Percentiles rank a stretch among this genome's conserved stretches.
Conservation (phyloP, 2,329 filamentous ascomycete genomes). For the Colletotrichum ledebouriae region DNA sequence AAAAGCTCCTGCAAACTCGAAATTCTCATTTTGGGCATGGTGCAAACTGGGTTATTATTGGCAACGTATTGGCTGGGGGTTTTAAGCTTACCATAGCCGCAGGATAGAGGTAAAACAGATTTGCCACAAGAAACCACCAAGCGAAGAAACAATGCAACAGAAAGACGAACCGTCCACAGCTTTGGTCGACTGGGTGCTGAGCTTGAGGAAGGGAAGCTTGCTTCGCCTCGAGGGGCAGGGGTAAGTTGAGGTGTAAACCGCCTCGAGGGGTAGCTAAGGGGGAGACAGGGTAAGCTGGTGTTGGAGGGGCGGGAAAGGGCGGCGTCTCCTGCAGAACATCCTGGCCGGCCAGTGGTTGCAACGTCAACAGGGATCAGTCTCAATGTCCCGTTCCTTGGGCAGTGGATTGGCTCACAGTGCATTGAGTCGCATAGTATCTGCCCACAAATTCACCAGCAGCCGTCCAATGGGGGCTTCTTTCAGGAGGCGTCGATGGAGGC, state of each 20-base stretch:
- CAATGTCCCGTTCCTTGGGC: constrained; percentile 30
- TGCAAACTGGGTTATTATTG: constrained; percentile 3
- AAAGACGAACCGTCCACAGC: not conserved
- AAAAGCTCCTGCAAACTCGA: too few relatives aligned
- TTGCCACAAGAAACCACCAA: constrained; percentile 11
- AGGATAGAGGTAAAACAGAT: constrained; percentile 10
- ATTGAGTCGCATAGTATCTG: constrained; percentile 37
- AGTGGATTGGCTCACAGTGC: constrained; percentile 33
- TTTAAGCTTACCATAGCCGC: constrained; percentile 19
- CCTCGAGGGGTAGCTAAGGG: constrained; percentile 3
- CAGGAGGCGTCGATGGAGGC: constrained; percentile 11
- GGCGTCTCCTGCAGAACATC: constrained; percentile 41
- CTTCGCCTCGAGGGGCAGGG: constrained; percentile 6
- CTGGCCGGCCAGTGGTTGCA: constrained; percentile 31
- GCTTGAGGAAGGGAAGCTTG: not conserved
- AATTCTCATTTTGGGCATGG: not conserved
- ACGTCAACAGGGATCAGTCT: constrained; percentile 29
- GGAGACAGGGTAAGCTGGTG: constrained; percentile 21
- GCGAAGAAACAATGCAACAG: constrained; percentile 6
- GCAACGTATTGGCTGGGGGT: constrained; percentile 10
- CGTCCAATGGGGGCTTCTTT: constrained; percentile 20
- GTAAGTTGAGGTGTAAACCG: not conserved
- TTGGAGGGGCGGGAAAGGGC: constrained; percentile 40
- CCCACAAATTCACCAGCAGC: constrained; percentile 16
- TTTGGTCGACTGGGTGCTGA: not conserved